These are phyloP conservation scores for Magnusiomyces suaveolens DNA, from an alignment of 1,139 yeast genomes.

Conservation along the genomic window DNA sequence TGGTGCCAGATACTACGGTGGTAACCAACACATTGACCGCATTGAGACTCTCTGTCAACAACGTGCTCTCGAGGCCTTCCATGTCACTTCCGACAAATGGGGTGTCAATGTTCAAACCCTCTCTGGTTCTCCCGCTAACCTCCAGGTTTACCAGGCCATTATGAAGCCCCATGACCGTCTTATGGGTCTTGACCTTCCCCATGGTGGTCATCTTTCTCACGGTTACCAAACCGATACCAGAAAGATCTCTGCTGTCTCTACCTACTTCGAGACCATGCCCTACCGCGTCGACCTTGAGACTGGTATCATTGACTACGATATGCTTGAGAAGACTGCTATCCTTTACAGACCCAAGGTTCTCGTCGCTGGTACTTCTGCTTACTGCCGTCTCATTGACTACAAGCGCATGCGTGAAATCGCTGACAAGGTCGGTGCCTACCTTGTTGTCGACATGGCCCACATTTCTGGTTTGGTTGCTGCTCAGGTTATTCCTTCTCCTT, in stretches of 20 bases:
- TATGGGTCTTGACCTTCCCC: conserved; percentile 95
- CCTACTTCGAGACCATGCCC: conserved; percentile 95
- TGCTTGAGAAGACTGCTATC: conserved; percentile 70
- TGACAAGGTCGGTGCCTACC: conserved; percentile 85
- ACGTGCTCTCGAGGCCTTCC: conserved; percentile 82
- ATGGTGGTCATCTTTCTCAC: conserved; percentile 94
- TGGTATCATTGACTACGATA: conserved; percentile 86
- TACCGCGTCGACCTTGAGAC: conserved; percentile 78
- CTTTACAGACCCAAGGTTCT: conserved; percentile 89
- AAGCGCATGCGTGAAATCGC: conserved; percentile 82
- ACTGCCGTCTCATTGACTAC: conserved; percentile 85
- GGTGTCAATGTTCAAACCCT: conserved; percentile 93
- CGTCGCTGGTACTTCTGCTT: conserved; percentile 96
- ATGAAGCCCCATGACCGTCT: conserved; percentile 85
- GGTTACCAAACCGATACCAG: conserved; percentile 87
- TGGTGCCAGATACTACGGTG: conserved; percentile 95
- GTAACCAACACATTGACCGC: conserved; percentile 86
- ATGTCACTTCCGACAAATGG: conserved; percentile 70
- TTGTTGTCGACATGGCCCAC: conserved; percentile 93
- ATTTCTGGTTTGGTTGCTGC: conserved; percentile 92
- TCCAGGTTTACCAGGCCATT: conserved; percentile 87
- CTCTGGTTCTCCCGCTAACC: conserved; percentile 93
- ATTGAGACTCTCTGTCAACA: conserved; percentile 84
- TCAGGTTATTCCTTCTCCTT: conserved; percentile 84
- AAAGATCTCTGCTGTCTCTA: conserved; percentile 83